Evolutionary conservation across 2,329 filamentous ascomycete species (phyloP), one percentile per base, ranked within the genome.

Genomic region (Beauveria sp.): DNA sequence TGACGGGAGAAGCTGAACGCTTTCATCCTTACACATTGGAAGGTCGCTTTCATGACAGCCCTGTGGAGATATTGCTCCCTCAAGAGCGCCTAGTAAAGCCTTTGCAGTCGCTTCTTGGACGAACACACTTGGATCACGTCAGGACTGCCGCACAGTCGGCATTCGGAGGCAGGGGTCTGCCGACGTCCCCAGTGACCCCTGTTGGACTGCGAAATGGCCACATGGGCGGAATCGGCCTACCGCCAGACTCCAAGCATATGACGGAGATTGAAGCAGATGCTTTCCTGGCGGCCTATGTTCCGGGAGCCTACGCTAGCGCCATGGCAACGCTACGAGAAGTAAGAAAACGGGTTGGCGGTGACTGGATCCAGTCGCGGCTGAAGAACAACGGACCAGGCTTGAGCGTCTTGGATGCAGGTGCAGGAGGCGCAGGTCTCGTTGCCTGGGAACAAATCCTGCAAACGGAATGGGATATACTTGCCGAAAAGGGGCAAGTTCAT

Each of bases 391-490:
- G 78, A 3, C 47, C 53, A 2, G 79, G 82, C 1, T 79, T 88
- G 20, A 82, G 84, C 34, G 80, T 94, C 7, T 78, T 96, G 5
- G 90, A 96, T 70, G 86, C 86, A 5, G 90, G 90, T 8, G 84
- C 84, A 24, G 90, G 84, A 20, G 91, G 90, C 14, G 89, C 87
- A 18, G 89, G 84, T 10, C 74, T 91, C 40, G 74, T 89, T 5
- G 91, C 90, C 6, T 93, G 90, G 85, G 80, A 90, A 59, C 87
- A 93, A 66, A 80, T 97, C 10, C 67, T 96, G 16, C 80, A 86
- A 64, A 88, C 92, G 0, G 92, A 97, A 70, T 96, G 90, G 87
- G 85, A 89, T 58, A 70, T 87, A 1, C 82, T 92, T 75, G 82
- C 70, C 28, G 81, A 85, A 4, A 75, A 78, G 37, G 77, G 77